phyloP scores from a whole-genome alignment of 345 rosid species.

The Salix brachista region DNA sequence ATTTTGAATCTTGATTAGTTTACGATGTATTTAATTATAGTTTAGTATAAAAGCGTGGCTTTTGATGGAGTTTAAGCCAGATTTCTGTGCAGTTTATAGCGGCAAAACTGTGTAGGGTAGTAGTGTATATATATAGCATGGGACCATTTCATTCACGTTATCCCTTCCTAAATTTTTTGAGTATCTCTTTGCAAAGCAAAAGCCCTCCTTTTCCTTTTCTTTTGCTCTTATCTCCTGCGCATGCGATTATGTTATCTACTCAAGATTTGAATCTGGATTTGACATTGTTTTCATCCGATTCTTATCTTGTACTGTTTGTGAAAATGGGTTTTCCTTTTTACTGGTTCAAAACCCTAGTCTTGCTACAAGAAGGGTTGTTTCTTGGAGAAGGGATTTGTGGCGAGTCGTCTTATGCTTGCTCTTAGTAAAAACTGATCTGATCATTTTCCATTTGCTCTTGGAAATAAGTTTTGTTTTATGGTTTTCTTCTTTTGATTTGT shows the following conservation, averaged over 20 bases:
- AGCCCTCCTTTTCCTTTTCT: not conserved
- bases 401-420: not conserved
- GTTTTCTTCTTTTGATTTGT: not conserved
- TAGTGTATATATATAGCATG: constrained; percentile 19
- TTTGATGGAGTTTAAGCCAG: constrained; percentile 34
- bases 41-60: constrained; percentile 41
- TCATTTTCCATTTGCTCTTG: not conserved
- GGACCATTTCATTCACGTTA: constrained; percentile 46
- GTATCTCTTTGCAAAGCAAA: not conserved
- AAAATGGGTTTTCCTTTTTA: not conserved
- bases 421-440: not conserved
- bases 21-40: constrained; percentile 21
- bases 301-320: constrained; percentile 5
- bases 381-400: not conserved
- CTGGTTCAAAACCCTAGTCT: constrained; percentile 13
- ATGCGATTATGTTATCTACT: constrained; percentile 18
- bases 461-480: not conserved
- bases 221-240: constrained; percentile 19
- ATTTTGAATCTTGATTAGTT: constrained; percentile 11
- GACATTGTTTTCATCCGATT: constrained; percentile 27
- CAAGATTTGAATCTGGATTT: constrained; percentile 8
- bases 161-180: constrained; percentile 8
- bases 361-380: constrained; percentile 1
- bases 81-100: constrained; percentile 32
- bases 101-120: constrained; percentile 13